phyloP scores from a whole-genome alignment of 1,139 yeast species.

The Entelexis sorbosivorans region DNA sequence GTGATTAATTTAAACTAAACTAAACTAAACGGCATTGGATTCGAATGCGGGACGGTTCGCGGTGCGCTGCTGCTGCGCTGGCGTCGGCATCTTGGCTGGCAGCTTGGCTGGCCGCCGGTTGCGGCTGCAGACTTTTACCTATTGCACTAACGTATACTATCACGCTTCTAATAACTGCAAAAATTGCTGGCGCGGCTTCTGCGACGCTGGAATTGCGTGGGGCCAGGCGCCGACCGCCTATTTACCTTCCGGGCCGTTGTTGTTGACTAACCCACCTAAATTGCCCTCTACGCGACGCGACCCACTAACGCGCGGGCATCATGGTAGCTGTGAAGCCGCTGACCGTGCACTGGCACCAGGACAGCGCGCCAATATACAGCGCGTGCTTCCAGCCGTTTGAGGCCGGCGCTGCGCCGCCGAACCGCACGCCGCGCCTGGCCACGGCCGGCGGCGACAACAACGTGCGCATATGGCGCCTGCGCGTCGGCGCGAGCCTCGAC shows the following conservation, averaged over 20 bases:
- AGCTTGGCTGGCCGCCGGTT: no score
- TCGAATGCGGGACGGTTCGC: no score
- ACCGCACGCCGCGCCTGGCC: constrained; percentile 36
- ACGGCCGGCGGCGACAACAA: constrained; percentile 96
- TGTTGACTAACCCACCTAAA: background rate
- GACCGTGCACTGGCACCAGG: constrained; percentile 25
- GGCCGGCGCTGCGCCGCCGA: constrained; percentile 26
- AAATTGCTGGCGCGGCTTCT: no score
- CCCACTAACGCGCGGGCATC: background rate
- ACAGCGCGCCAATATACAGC: constrained; percentile 51
- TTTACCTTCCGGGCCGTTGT: background rate
- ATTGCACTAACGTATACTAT: no score
- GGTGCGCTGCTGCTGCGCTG: no score
- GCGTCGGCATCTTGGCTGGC: no score
- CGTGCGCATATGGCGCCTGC: constrained; percentile 50
- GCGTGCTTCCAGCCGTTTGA: constrained; percentile 68
- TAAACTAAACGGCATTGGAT: no score
- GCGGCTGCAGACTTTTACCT: no score
- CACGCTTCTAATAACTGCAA: no score
- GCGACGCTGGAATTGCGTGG: no score
- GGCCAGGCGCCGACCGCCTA: no score
- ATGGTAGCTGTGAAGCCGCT: constrained; percentile 22
- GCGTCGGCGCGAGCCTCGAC: constrained; percentile 18
- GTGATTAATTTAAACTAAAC: no score
- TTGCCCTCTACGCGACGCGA: background rate